Evolutionary conservation across 2,329 filamentous ascomycete species (phyloP).

Genomic region (Lasiodiplodia theobromae): DNA sequence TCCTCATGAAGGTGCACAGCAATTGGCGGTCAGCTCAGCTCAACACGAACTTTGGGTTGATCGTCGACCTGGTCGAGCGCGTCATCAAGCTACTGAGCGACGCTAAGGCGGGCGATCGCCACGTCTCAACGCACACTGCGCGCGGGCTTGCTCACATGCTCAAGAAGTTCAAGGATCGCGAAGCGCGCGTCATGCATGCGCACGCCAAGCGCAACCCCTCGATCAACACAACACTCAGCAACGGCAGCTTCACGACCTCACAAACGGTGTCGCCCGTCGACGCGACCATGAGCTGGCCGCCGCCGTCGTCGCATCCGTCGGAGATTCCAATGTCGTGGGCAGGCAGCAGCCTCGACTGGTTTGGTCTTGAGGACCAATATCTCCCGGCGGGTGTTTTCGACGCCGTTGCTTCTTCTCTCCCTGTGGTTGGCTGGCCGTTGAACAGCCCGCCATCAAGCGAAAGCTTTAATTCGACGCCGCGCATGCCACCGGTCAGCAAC

Average conservation of each 20-base stretch:
- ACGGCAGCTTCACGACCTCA: constrained; percentile 15
- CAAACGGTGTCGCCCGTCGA: constrained; percentile 11
- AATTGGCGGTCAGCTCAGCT: constrained; percentile 39
- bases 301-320: constrained; percentile 2
- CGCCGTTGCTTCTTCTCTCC: constrained; percentile 25
- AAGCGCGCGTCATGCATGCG: constrained; percentile 26
- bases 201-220: constrained; percentile 28
- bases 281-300: constrained; percentile 24
- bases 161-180: constrained; percentile 30
- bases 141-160: constrained; percentile 48
- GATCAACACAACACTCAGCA: constrained; percentile 26
- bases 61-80: constrained; percentile 45
- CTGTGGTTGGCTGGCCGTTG: constrained; percentile 27
- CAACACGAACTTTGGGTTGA: constrained; percentile 40
- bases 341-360: constrained; percentile 29
- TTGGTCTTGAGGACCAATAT: constrained; percentile 27
- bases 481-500: constrained; percentile 27
- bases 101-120: constrained; percentile 44
- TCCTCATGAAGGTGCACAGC: constrained; percentile 47
- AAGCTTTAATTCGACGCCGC: constrained; percentile 28
- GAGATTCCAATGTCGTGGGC: constrained; percentile 28
- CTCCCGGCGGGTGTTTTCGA: constrained; percentile 29
- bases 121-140: constrained; percentile 49
- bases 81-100: constrained; percentile 44
- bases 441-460: constrained; percentile 30